Base-by-base conservation (phyloP, 1,284 basidiomycete genomes). In the Fomitiporia mediterranea region DNA sequence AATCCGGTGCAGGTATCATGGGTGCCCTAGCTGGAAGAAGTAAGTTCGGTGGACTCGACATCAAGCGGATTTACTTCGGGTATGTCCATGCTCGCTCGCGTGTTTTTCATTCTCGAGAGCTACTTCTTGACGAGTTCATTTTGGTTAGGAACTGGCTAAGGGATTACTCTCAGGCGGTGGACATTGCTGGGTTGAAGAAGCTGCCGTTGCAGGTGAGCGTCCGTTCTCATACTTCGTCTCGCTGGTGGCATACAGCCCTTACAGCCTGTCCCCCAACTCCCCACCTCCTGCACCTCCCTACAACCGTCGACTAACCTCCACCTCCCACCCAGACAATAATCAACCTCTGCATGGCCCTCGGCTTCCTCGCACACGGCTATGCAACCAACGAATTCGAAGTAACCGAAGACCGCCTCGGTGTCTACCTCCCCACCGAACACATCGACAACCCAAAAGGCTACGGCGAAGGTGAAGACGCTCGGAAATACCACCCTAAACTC, bases 361-460 rank as follows among this genome's bases (percentile, higher is more conserved):
- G 91, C n/a, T 91, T 92, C 69, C 68, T 89, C 70, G 89, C 90
- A 23, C 84, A 93, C 69, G 92, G 92, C 5, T 93, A 92, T 67
- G 89, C 86, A 15, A 91, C 88, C 0, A 73, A 79, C 51, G 91
- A 94, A 70, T 97, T 97, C 63, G 91, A 97, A 70, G 91, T 97
- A 46, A 98, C 94, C 0, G 74, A 77, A 32, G 93, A 96, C 58
- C 80, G 94, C 23, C 80, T 97, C 3, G 93, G 90, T 1, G 84
- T 85, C 37, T 97, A 98, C 71, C 83, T 94, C 28, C 91, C 91
- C 82, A 83, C 80, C 0, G 92, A 95, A 70, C 94, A 97, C 69
- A 94, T 96, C 61, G 89, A 92, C 66, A 91, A 91, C 64, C 89
- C 89, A 2, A 87, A 85, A 69, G 91, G 86, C 11, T 94, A 94